Percentiles rank a stretch among this genome's conserved stretches.
phyloP scores from a whole-genome alignment of 2,329 filamentous ascomycete genomes.

The Ascochyta clinopodiicola region DNA sequence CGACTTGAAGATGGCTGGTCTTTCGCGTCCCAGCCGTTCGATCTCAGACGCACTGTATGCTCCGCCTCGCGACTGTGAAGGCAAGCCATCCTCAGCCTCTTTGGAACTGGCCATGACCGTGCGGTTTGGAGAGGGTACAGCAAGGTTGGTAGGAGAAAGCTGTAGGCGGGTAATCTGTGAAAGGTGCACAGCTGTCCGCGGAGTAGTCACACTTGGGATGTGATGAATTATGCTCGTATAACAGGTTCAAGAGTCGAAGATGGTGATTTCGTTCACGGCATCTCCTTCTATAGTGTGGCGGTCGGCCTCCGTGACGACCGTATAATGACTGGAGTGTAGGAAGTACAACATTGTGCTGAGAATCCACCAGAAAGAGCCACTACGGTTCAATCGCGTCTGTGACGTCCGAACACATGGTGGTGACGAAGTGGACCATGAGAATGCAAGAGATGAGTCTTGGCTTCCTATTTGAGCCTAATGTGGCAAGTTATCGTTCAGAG shows the following conservation, averaged over 20 bases:
- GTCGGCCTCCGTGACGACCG: slow-evolving; percentile 23
- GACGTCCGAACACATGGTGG: slow-evolving; percentile 26
- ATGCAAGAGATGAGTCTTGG: slow-evolving; percentile 36
- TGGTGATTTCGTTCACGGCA: neutral
- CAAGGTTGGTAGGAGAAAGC: neutral
- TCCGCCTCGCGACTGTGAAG: slow-evolving; percentile 8
- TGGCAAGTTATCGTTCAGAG: neutral
- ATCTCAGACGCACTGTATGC: slow-evolving; percentile 49
- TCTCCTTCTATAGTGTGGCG: slow-evolving; percentile 20
- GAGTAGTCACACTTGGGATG: slow-evolving; percentile 1
- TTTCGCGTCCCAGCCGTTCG: slow-evolving; percentile 67
- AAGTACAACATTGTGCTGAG: slow-evolving; percentile 27
- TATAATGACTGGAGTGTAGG: slow-evolving; percentile 5
- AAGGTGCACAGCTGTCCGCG: neutral
- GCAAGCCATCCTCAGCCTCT: slow-evolving; percentile 24
- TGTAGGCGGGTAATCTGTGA: neutral
- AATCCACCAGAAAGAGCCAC: slow-evolving; percentile 11
- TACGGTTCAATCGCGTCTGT: slow-evolving; percentile 21
- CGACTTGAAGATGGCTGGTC: slow-evolving; percentile 63
- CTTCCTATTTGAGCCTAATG: slow-evolving; percentile 25
- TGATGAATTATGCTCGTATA: neutral
- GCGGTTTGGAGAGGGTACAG: neutral
- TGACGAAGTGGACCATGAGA: slow-evolving; percentile 20
- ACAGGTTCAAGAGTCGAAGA: neutral
- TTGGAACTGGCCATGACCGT: slow-evolving; percentile 3